phyloP scores from a whole-genome alignment of 23 red algal genomes.

The Rhodosorus marinus region DNA sequence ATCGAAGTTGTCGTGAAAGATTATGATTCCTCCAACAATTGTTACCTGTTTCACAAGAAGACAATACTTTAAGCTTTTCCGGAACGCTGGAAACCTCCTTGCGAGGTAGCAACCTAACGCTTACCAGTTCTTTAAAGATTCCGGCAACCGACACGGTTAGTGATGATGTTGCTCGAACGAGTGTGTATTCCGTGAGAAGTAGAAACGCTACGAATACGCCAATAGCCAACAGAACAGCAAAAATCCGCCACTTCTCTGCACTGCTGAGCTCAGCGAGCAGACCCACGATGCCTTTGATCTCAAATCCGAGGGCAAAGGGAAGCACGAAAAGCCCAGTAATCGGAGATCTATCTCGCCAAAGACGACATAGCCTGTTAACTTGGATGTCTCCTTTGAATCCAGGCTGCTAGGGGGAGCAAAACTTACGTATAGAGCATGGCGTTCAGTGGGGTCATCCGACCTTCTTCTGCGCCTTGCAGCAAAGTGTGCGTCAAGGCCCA shows the following conservation, averaged over 20 bases:
- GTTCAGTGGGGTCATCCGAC: slow-evolving; percentile 23
- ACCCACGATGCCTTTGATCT: slow-evolving; percentile 9
- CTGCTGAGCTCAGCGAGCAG: slow-evolving; percentile 6
- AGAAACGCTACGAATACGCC: slow-evolving; percentile 66
- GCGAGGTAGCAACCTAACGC: too few relatives aligned
- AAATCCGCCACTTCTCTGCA: slow-evolving; percentile 11
- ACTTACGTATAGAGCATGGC: slow-evolving; percentile 49
- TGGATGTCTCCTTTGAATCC: too few relatives aligned
- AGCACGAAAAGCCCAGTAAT: slow-evolving; percentile 60
- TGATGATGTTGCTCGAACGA: slow-evolving; percentile 67
- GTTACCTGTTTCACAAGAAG: too few relatives aligned
- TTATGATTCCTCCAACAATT: slow-evolving; percentile 42
- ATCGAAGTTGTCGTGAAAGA: slow-evolving; percentile 42
- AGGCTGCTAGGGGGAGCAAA: too few relatives aligned
- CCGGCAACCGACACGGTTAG: slow-evolving; percentile 80
- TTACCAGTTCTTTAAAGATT: slow-evolving; percentile 84
- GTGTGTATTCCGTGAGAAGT: slow-evolving; percentile 71
- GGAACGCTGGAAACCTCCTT: too few relatives aligned
- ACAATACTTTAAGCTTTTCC: neutral
- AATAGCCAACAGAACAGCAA: slow-evolving; percentile 29
- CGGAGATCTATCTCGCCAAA: too few relatives aligned
- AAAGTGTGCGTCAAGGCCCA: slow-evolving; percentile 75
- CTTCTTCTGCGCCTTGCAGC: slow-evolving; percentile 6
- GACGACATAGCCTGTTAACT: too few relatives aligned
- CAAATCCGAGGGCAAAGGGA: slow-evolving; percentile 47